Evolutionary conservation across 2,329 filamentous ascomycete genomes (phyloP).

Genomic region (Pseudogymnoascus sp.): DNA sequence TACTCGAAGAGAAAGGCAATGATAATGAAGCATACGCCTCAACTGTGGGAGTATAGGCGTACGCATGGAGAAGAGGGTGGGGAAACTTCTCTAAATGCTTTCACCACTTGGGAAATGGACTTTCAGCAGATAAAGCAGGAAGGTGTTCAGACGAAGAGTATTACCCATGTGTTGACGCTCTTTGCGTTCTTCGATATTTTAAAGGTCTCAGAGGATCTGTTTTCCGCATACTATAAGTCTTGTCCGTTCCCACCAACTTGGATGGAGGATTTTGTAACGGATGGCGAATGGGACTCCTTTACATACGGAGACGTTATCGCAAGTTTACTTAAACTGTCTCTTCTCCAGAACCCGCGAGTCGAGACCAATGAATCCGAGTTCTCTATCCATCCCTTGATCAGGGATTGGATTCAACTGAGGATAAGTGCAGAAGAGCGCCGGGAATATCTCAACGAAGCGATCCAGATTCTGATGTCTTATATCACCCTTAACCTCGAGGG

Average conservation of each 20-base stretch:
- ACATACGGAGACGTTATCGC: slow-evolving; percentile 16
- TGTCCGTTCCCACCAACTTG: background rate
- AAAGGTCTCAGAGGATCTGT: slow-evolving; percentile 23
- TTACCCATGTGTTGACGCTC: slow-evolving; percentile 18
- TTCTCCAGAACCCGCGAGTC: slow-evolving; percentile 17
- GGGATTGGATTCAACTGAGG: slow-evolving; percentile 20
- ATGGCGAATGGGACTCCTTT: slow-evolving; percentile 18
- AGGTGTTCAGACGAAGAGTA: slow-evolving; percentile 3
- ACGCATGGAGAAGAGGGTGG: slow-evolving; percentile 11
- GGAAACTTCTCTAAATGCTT: slow-evolving; percentile 19
- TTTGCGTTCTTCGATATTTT: slow-evolving; percentile 20
- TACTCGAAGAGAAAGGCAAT: slow-evolving; percentile 15
- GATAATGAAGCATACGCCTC: slow-evolving; percentile 19
- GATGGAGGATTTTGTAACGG: slow-evolving; percentile 14
- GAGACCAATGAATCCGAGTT: slow-evolving; percentile 13
- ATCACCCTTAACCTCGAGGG: background rate
- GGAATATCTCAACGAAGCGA: slow-evolving; percentile 8
- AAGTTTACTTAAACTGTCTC: slow-evolving; percentile 18
- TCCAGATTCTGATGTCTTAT: background rate
- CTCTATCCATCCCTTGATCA: slow-evolving; percentile 21
- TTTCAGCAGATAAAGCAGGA: slow-evolving; percentile 18
- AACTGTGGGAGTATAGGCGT: slow-evolving; percentile 18
- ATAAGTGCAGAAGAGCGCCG: background rate
- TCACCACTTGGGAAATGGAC: slow-evolving; percentile 26
- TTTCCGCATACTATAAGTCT: slow-evolving; percentile 13